Base-by-base conservation (phyloP, 306 rosid species). In the Urtica urens region DNA sequence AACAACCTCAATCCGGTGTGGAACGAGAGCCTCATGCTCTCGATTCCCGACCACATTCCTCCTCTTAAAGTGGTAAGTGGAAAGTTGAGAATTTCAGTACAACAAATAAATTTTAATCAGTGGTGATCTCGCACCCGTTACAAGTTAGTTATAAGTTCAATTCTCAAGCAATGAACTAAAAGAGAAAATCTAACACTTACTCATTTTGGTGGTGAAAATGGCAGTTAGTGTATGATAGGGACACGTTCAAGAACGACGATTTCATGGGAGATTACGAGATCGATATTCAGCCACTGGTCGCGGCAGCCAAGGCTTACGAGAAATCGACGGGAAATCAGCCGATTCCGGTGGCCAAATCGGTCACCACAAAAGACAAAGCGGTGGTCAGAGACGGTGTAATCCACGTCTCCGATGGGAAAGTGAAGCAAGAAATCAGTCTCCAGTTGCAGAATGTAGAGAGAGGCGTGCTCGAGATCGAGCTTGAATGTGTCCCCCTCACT, bases 241-340 rank as follows among this genome's bases (percentile, higher is more conserved):
- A 90, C 47, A 84, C 75, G 41, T 90, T 90, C 72, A 54, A 74
- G 33, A 73, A 83, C 16, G 97, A 90, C 35, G 97, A 90, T 64
- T 90, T 77, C 55, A 90, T 90, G 95, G 97, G 97, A 0, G 95
- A 84, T 57, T 93, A 90, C 10, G 97, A 90, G 61, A 90, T 90
- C 31, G 95, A 90, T 68, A 90, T 90, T 66, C 78, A 81, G 53
- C 95, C 97, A 19, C 71, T 90, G 21, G 79, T 90, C n/a, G 35
- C 62, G 12, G 93, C 95, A 2, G 93, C 97, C 18, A 71, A 55
- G 52, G 84, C 93, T 16, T 60, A 53, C 11, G 97, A 90, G 76
- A 77, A 62, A 51, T 75, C 81, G 1, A 15, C 56, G 1, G 22
- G 22, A 49, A 38, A 54, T 10, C 77, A 79, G 46, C 41, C 87